Evolutionary conservation across 192 early-diverging fungal species (phyloP).

Genomic region (Coemansia sp.): DNA sequence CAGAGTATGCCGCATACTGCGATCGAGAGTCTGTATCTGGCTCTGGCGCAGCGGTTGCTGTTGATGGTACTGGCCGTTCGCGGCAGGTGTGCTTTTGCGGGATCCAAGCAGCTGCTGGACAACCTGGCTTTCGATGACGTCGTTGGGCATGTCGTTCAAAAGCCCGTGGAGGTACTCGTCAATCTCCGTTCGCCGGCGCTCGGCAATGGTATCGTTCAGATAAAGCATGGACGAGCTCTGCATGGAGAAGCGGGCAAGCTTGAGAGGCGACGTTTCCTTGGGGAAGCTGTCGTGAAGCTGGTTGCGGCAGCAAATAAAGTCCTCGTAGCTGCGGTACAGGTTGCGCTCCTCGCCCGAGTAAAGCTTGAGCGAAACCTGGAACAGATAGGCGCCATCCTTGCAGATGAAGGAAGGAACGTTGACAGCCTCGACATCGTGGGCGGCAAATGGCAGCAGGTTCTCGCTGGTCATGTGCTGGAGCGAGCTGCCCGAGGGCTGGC

Average conservation of each 20-base stretch:
- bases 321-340: conserved; percentile 73
- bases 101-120: conserved; percentile 53
- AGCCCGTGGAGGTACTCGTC: conserved; percentile 68
- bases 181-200: conserved; percentile 63
- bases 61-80: conserved; percentile 5
- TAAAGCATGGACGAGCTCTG: conserved; percentile 64
- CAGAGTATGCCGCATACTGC: conserved; percentile 10
- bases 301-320: conserved; percentile 78
- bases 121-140: conserved; percentile 53
- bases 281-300: conserved; percentile 66
- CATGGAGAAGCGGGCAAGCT: conserved; percentile 56
- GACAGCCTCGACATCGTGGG: conserved; percentile 52
- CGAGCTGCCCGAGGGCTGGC: conserved; percentile 52
- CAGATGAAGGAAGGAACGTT: conserved; percentile 66
- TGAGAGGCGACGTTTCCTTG: conserved; percentile 55
- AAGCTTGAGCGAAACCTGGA: conserved; percentile 61
- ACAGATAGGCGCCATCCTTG: conserved; percentile 72
- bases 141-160: conserved; percentile 54
- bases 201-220: conserved; percentile 68
- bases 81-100: conserved; percentile 14
- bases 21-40: conserved; percentile 2
- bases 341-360: conserved; percentile 58
- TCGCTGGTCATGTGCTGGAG: conserved; percentile 46
- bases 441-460: conserved; percentile 39
- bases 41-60: conserved; percentile 4